Evolutionary conservation across 208 protist species (phyloP).

Genomic region (Acanthamoeba pearcei): DNA sequence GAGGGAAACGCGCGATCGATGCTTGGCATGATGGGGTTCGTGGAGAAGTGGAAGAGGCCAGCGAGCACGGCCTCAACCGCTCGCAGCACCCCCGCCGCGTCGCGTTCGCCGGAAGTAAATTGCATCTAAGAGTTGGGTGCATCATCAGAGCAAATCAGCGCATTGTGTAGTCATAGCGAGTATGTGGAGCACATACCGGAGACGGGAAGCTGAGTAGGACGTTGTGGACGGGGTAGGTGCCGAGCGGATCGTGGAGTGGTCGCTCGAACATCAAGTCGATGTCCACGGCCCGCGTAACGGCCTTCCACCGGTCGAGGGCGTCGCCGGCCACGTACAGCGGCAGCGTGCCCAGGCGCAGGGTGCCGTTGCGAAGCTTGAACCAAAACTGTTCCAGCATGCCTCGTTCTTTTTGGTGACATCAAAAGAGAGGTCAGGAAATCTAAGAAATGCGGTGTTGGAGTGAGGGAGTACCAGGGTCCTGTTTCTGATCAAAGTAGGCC

Average conservation of each 20-base stretch:
- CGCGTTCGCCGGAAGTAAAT: neutral
- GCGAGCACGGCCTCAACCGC: neutral
- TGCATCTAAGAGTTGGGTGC: neutral
- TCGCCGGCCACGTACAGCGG: neutral
- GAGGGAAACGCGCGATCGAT: constrained; percentile 15
- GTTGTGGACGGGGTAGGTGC: neutral
- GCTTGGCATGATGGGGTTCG: neutral
- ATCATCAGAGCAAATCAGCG: neutral
- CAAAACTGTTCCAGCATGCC: constrained; percentile 26
- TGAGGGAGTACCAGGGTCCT: neutral
- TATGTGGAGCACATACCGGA: neutral
- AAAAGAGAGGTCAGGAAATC: neutral
- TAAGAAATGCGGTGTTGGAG: neutral
- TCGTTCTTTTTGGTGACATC: neutral
- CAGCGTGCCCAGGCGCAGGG: neutral
- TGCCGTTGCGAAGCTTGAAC: constrained; percentile 31
- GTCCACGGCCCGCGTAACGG: neutral
- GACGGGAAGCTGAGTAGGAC: neutral
- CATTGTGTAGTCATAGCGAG: neutral
- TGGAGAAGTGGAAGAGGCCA: neutral
- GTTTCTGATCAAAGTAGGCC: neutral
- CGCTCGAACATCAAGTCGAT: constrained; percentile 30
- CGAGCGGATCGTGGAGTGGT: neutral
- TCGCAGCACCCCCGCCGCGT: neutral
- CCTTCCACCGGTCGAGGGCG: constrained; percentile 2